Evolutionary conservation across 768 basidiomycete species (phyloP).

Genomic region (Lepiota subincarnata): DNA sequence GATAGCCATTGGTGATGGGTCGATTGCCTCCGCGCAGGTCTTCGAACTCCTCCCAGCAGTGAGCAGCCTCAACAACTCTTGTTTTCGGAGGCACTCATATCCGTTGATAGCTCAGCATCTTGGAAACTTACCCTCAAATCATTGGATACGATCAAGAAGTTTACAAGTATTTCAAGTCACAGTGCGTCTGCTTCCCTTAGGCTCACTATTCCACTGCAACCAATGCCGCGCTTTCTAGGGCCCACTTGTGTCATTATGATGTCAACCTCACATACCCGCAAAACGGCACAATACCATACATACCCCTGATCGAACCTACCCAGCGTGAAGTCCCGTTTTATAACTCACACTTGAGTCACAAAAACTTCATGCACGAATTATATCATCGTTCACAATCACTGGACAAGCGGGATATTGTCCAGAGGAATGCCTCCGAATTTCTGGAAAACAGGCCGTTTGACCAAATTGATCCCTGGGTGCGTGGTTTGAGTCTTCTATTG

Average conservation of each 20-base stretch:
- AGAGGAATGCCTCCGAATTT: slow-evolving; percentile 18
- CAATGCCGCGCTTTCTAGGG: slow-evolving; percentile 29
- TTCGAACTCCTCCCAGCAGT: slow-evolving; percentile 57
- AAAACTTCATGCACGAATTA: slow-evolving; percentile 18
- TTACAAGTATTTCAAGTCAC: slow-evolving; percentile 62
- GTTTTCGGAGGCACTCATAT: background rate
- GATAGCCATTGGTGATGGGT: slow-evolving; percentile 68
- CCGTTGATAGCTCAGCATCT: slow-evolving; percentile 40
- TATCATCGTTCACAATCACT: slow-evolving; percentile 15
- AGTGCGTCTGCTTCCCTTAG: slow-evolving; percentile 38
- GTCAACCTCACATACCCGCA: slow-evolving; percentile 71
- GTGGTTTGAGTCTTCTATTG: slow-evolving; percentile 10
- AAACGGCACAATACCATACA: slow-evolving; percentile 42
- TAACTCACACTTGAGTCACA: slow-evolving; percentile 19
- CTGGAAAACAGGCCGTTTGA: slow-evolving; percentile 51
- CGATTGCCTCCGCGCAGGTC: slow-evolving; percentile 46
- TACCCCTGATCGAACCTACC: slow-evolving; percentile 30
- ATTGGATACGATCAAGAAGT: slow-evolving; percentile 69
- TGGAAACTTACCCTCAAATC: slow-evolving; percentile 74
- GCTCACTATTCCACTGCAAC: background rate
- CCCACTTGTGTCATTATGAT: slow-evolving; percentile 59
- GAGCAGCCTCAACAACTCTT: slow-evolving; percentile 16
- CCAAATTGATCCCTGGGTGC: slow-evolving; percentile 52
- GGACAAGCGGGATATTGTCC: slow-evolving; percentile 21
- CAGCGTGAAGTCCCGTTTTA: slow-evolving; percentile 31